Percentiles rank a stretch among this genome's conserved stretches.
These are phyloP conservation scores for Helenozyma baotianmanensis DNA, from an alignment of 805 yeast genomes.

Conservation along the genomic window DNA sequence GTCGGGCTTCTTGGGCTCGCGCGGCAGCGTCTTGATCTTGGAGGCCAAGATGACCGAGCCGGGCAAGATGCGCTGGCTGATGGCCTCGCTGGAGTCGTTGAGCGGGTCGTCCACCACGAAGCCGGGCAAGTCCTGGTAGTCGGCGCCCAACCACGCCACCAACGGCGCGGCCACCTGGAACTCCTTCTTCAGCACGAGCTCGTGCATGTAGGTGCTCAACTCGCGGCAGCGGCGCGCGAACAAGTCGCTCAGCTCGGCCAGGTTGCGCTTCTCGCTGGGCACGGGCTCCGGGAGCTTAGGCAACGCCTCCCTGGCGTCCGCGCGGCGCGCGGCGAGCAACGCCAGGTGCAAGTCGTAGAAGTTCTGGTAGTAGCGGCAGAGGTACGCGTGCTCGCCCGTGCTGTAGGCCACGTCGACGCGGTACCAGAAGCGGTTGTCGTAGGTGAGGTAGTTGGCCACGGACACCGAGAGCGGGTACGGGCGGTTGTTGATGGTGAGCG, in stretches of 20 bases:
- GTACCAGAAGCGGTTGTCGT: slow-evolving; percentile 48
- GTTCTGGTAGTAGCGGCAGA: slow-evolving; percentile 49
- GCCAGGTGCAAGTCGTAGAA: slow-evolving; percentile 43
- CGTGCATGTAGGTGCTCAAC: slow-evolving; percentile 36
- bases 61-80: slow-evolving; percentile 13
- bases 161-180: slow-evolving; percentile 25
- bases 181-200: slow-evolving; percentile 25
- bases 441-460: slow-evolving; percentile 37
- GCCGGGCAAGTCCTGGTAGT: slow-evolving; percentile 23
- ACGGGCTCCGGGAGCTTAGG: slow-evolving; percentile 47
- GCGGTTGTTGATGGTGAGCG: slow-evolving; percentile 25
- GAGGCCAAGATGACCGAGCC: slow-evolving; percentile 15
- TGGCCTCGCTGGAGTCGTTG: slow-evolving; percentile 9
- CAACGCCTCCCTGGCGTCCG: slow-evolving; percentile 16
- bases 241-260: slow-evolving; percentile 10
- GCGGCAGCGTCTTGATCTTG: slow-evolving; percentile 2
- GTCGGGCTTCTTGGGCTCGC: slow-evolving; percentile 1
- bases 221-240: slow-evolving; percentile 33
- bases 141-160: slow-evolving; percentile 26
- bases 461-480: slow-evolving; percentile 31
- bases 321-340: slow-evolving; percentile 14
- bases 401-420: slow-evolving; percentile 38
- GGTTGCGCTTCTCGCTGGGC: slow-evolving; percentile 25
- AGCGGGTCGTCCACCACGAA: slow-evolving; percentile 16
- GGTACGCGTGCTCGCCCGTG: slow-evolving; percentile 31